Conservation (phyloP, 1,139 yeast species). For the Hemisphaericaspora subhashii region DNA sequence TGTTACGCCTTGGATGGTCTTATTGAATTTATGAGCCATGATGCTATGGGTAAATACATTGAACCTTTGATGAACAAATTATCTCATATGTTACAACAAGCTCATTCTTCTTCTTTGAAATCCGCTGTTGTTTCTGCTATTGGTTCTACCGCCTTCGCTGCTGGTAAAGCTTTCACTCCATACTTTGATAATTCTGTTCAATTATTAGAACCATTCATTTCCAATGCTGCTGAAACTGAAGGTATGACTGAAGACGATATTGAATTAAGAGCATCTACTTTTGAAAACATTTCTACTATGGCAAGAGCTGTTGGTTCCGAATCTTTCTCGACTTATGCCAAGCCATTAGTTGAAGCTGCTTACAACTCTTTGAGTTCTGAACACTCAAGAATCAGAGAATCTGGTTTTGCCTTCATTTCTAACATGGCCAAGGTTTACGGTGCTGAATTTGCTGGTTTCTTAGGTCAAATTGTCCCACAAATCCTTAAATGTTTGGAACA, state of each 20-base stretch:
- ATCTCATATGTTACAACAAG: conserved; percentile 73
- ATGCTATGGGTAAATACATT: conserved; percentile 77
- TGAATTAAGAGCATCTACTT: conserved; percentile 85
- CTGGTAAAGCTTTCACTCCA: conserved; percentile 85
- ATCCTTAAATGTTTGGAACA: conserved; percentile 82
- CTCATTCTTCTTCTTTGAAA: conserved; percentile 68
- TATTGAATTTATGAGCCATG: conserved; percentile 87
- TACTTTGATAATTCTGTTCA: conserved; percentile 80
- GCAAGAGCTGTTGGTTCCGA: conserved; percentile 96
- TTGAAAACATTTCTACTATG: conserved; percentile 92
- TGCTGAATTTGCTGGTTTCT: conserved; percentile 82
- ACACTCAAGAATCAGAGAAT: conserved; percentile 85
- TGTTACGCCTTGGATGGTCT: conserved; percentile 89
- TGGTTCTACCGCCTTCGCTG: conserved; percentile 95
- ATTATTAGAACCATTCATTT: conserved; percentile 76
- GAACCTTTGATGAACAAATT: conserved; percentile 90
- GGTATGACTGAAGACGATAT: conserved; percentile 78
- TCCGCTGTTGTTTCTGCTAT: conserved; percentile 92
- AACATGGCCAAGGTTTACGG: conserved; percentile 95
- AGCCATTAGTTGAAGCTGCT: conserved; percentile 87
- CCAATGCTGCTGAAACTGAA: conserved; percentile 60
- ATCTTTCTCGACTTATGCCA: conserved; percentile 80
- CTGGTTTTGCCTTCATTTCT: conserved; percentile 93
- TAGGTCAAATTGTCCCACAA: conserved; percentile 80
- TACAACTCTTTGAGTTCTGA: conserved; percentile 75